Percentiles rank a stretch among this genome's conserved stretches.
These are phyloP conservation scores for Angophora floribunda DNA, from an alignment of 345 rosid species.

Conservation along the genomic window DNA sequence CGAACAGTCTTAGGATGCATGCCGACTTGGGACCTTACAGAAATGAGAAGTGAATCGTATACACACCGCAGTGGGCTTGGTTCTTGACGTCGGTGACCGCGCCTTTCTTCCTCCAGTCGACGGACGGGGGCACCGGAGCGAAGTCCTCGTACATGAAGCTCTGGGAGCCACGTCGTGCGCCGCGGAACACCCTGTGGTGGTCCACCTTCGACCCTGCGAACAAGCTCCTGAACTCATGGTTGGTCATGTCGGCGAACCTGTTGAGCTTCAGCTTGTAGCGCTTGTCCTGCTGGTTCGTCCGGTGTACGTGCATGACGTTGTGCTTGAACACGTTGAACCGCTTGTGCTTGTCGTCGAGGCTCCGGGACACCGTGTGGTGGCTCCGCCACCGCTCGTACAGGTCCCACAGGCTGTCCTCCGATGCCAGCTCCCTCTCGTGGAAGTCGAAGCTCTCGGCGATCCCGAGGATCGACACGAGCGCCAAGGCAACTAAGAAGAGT, in stretches of 20 bases:
- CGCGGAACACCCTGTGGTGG: constrained; percentile 59
- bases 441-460: constrained; percentile 46
- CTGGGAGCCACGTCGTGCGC: constrained; percentile 14
- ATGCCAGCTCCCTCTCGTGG: constrained; percentile 51
- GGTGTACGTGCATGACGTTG: constrained; percentile 63
- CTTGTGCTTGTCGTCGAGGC: constrained; percentile 50
- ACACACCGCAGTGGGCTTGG: constrained; percentile 82
- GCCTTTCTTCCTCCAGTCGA: constrained; percentile 82
- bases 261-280: constrained; percentile 82
- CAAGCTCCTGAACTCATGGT: constrained; percentile 44
- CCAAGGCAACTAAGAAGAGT: constrained; percentile 17
- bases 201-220: constrained; percentile 69
- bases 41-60: not conserved
- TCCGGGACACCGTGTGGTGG: constrained; percentile 65
- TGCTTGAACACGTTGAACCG: constrained; percentile 75
- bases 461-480: constrained; percentile 31
- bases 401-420: constrained; percentile 64
- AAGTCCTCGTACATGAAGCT: constrained; percentile 58
- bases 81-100: constrained; percentile 69
- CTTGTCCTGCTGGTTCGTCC: constrained; percentile 54
- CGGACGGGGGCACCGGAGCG: constrained; percentile 18
- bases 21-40: not conserved
- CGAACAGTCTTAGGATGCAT: not conserved
- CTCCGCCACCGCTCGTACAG: constrained; percentile 84
- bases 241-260: constrained; percentile 85